phyloP scores from a whole-genome alignment of 495 filamentous ascomycete species.

The Neurospora sp. region DNA sequence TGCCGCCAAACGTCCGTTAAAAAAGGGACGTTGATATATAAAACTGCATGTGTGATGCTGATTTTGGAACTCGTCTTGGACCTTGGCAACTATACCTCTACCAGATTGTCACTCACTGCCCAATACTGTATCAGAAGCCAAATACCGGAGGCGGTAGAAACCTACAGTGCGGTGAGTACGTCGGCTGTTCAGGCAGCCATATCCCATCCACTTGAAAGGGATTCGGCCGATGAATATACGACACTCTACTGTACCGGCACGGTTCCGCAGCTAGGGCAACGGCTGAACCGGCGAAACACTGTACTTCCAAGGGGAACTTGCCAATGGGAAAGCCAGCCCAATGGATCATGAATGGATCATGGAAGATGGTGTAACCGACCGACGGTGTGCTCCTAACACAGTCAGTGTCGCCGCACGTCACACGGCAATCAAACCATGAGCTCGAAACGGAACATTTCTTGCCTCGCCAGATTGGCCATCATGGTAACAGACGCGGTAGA shows the following conservation, averaged over 20 bases:
- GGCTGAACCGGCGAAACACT: not conserved
- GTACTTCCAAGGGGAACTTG: not conserved
- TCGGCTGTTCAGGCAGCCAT: not conserved
- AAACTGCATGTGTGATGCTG: not conserved
- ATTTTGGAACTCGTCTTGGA: not conserved
- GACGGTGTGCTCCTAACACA: not conserved
- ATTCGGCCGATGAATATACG: not conserved
- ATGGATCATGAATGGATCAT: not conserved
- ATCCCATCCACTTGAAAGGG: not conserved
- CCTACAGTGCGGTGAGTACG: not conserved
- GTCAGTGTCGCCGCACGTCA: not conserved
- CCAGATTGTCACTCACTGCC: not conserved
- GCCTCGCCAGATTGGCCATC: not conserved
- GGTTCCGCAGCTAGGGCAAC: not conserved
- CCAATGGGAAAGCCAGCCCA: not conserved
- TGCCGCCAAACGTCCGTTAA: not conserved
- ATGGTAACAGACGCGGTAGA: not conserved
- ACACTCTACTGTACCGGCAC: not conserved
- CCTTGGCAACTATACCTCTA: not conserved
- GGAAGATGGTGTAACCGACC: not conserved
- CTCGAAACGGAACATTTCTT: not conserved
- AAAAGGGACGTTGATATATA: not conserved
- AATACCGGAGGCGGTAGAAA: not conserved
- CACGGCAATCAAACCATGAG: not conserved
- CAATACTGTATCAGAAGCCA: not conserved